Evolutionary conservation across 495 filamentous ascomycete species (phyloP).

Genomic region (Stereocaulon alpinum): DNA sequence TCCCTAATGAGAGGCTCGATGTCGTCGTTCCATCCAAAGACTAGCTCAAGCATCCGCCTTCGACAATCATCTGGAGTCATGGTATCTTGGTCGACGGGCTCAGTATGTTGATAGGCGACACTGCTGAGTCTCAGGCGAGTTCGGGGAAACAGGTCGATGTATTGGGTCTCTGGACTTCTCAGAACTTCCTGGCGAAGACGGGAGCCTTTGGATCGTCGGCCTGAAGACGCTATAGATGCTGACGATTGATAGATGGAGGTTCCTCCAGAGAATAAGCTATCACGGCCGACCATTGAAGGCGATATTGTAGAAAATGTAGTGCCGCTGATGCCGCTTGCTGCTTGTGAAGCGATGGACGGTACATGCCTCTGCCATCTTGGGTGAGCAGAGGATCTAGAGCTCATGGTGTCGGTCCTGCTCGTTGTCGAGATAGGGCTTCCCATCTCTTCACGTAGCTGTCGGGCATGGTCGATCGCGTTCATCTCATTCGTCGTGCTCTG

Average conservation of each 20-base stretch:
- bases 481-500: constrained; percentile 36
- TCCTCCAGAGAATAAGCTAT: constrained; percentile 22
- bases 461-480: constrained; percentile 34
- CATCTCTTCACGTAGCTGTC: constrained; percentile 45
- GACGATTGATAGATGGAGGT: constrained; percentile 34
- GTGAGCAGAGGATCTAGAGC: constrained; percentile 37
- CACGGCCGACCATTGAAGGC: constrained; percentile 23
- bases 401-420: constrained; percentile 54
- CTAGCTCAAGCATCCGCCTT: constrained; percentile 81
- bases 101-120: constrained; percentile 62
- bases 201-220: constrained; percentile 56
- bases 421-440: constrained; percentile 53
- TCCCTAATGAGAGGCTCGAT: constrained; percentile 74
- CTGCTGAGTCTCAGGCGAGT: constrained; percentile 66
- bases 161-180: constrained; percentile 47
- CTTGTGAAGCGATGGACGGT: constrained; percentile 29
- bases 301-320: constrained; percentile 33
- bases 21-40: constrained; percentile 92
- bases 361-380: constrained; percentile 27
- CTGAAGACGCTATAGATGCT: constrained; percentile 54
- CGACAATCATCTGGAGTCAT: constrained; percentile 78
- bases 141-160: constrained; percentile 52
- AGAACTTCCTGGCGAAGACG: constrained; percentile 75
- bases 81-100: constrained; percentile 48
- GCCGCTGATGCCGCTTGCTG: constrained; percentile 27